These are phyloP conservation scores for Graphilbum sp. DNA, from an alignment of 2,329 filamentous ascomycete species.

Conservation along the genomic window DNA sequence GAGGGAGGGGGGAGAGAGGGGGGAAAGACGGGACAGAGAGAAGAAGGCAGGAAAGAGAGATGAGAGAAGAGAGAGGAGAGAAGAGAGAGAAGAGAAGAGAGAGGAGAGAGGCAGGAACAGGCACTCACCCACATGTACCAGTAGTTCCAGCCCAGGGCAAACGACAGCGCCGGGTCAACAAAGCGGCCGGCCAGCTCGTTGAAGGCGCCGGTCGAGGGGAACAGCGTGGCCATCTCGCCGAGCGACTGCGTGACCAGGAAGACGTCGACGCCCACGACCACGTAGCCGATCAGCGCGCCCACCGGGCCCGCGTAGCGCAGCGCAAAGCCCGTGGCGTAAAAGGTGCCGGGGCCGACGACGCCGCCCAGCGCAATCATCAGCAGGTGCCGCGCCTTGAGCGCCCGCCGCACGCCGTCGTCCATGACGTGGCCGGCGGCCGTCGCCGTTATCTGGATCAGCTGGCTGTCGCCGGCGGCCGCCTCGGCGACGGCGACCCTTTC, in stretches of 20 bases:
- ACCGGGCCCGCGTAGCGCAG: constrained; percentile 24
- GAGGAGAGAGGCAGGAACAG: background rate
- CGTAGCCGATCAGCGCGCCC: constrained; percentile 22
- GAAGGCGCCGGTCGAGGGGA: constrained; percentile 36
- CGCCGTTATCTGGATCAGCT: constrained; percentile 3
- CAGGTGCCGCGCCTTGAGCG: constrained; percentile 25
- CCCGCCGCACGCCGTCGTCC: constrained; percentile 4
- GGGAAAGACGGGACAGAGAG: background rate
- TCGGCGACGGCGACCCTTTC: too few species aligned
- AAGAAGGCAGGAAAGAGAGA: constrained; percentile 13
- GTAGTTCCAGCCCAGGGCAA: constrained; percentile 33
- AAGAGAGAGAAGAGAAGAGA: background rate
- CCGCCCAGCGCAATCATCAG: constrained; percentile 29
- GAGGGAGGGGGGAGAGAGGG: constrained; percentile 3
- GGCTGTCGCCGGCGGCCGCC: background rate
- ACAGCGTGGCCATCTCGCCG: constrained; percentile 44
- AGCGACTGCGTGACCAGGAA: constrained; percentile 24
- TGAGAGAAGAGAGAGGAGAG: constrained; percentile 9
- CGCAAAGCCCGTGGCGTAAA: constrained; percentile 27
- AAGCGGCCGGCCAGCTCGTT: constrained; percentile 28
- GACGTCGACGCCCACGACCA: constrained; percentile 25
- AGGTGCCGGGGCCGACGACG: constrained; percentile 28
- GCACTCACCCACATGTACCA: constrained; percentile 28
- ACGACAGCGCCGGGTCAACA: constrained; percentile 27
- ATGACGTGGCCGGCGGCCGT: constrained; percentile 1